Percentiles rank a stretch among this genome's conserved stretches.
These are phyloP conservation scores for Fusarium chlamydosporum DNA, from an alignment of 2,329 filamentous ascomycete species.

Conservation along the genomic window DNA sequence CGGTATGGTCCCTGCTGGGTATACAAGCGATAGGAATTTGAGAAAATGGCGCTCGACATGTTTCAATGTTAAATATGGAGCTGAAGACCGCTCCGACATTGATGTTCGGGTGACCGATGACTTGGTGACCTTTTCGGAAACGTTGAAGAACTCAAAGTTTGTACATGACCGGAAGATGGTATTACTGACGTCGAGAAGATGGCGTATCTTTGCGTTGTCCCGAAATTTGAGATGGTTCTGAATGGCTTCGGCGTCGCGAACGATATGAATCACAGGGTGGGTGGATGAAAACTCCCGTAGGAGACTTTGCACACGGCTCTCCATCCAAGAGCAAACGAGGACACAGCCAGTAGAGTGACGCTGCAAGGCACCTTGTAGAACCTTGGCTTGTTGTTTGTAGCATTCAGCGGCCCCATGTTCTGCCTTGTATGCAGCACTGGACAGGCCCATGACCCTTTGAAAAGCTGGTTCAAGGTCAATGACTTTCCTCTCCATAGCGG, in stretches of 20 bases:
- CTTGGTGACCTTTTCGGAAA: slow-evolving; percentile 68
- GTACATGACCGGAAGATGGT: slow-evolving; percentile 75
- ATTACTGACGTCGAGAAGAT: slow-evolving; percentile 70
- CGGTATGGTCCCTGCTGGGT: slow-evolving; percentile 67
- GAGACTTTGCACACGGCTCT: slow-evolving; percentile 71
- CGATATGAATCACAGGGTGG: slow-evolving; percentile 79
- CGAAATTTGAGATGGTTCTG: slow-evolving; percentile 72
- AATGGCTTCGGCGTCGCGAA: slow-evolving; percentile 75
- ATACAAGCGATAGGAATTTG: slow-evolving; percentile 75
- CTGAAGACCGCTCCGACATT: slow-evolving; percentile 58
- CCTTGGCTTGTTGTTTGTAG: slow-evolving; percentile 72
- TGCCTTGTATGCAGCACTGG: slow-evolving; percentile 74
- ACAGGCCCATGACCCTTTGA: slow-evolving; percentile 72
- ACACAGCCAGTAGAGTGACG: slow-evolving; percentile 73
- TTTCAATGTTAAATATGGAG: slow-evolving; percentile 77
- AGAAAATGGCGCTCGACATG: slow-evolving; percentile 77
- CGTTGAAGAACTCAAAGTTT: slow-evolving; percentile 83
- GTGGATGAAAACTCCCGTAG: slow-evolving; percentile 73
- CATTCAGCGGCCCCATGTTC: slow-evolving; percentile 73
- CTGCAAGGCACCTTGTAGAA: slow-evolving; percentile 72
- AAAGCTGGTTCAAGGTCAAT: slow-evolving; percentile 79
- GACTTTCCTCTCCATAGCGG: slow-evolving; percentile 76
- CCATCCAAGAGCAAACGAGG: slow-evolving; percentile 80
- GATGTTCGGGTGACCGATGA: slow-evolving; percentile 33
- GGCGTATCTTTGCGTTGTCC: slow-evolving; percentile 68